Evolutionary conservation across 805 yeast species (phyloP), one percentile per base, ranked within the genome.

Genomic region (Saturnispora hagleri): DNA sequence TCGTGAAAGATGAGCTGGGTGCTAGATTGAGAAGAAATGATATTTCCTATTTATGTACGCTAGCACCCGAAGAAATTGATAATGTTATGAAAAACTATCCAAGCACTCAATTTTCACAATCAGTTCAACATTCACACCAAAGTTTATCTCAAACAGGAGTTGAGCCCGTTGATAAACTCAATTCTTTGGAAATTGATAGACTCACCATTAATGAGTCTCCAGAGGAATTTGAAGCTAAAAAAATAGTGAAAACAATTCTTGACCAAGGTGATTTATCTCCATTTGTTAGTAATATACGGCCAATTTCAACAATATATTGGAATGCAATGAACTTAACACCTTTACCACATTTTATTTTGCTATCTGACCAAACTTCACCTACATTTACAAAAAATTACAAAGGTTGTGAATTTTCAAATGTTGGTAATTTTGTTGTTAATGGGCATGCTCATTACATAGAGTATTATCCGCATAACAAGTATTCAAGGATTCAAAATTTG

Each of bases 241-340:
- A 84, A 60, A 67, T 89, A 2, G 87, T 85, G 17, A 83, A 86
- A 56, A 89, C 97, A 0, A 55, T 93, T 0, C 66, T 93, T 12
- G 96, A 88, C 61, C 99, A 93, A 67, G 93, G 93, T 0, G 85
- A 81, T 61, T 65, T 93, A 45, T 85, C 93, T 33, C 99, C 99
- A 12, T 89, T 90, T 61, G 69, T 81, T 2, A 66, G 72, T 18
- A 67, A 72, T 22, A 68, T 79, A 27, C 76, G 87, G 54, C 86
- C 95, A 0, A 72, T 87, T 1, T 70, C 79, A 20, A 79, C 95
- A 72, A 82, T 81, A 53, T 77, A 77, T 59, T 95, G 88, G 62
- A 81, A 82, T 57, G 69, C 80, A 5, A 70, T 91, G 55, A 73
- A 84, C 22, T 64, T 93, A 48, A 77, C 83, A 44, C 98, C 97